Evolutionary conservation across 805 yeast species (phyloP).

Genomic region (Saccharomycopsis fermentans): DNA sequence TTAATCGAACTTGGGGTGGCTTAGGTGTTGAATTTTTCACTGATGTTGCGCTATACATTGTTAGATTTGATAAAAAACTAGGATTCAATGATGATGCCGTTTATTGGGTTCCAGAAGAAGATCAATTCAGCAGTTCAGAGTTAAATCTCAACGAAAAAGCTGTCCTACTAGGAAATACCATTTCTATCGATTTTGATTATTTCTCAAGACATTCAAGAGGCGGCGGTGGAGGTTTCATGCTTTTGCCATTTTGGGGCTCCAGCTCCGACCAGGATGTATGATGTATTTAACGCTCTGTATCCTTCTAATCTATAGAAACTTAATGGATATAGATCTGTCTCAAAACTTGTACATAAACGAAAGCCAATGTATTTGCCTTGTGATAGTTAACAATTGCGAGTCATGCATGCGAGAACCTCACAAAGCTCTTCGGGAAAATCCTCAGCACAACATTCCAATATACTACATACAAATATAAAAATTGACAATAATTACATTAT

Average conservation of each 20-base stretch:
- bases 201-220: slow-evolving; percentile 83
- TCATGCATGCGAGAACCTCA: no score
- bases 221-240: slow-evolving; percentile 27
- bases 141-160: slow-evolving; percentile 78
- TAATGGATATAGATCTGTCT: no score
- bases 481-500: no score
- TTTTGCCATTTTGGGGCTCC: not conserved
- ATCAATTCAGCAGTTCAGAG: slow-evolving; percentile 34
- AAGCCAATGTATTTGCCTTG: no score
- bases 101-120: slow-evolving; percentile 48
- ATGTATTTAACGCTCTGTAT: not conserved
- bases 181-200: slow-evolving; percentile 91
- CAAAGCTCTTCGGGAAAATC: no score
- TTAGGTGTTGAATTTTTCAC: slow-evolving; percentile 87
- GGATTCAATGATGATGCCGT: slow-evolving; percentile 25
- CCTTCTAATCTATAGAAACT: no score
- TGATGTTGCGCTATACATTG: slow-evolving; percentile 86
- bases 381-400: no score
- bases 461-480: no score
- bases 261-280: not conserved
- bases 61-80: slow-evolving; percentile 56
- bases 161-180: slow-evolving; percentile 74
- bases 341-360: no score
- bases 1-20: slow-evolving; percentile 93
- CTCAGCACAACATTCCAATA: no score